A percentile compares a stretch with the other conserved stretches of the same genome.
phyloP scores from a whole-genome alignment of 1,139 yeast genomes.

The Lizanozyma gosingica region DNA sequence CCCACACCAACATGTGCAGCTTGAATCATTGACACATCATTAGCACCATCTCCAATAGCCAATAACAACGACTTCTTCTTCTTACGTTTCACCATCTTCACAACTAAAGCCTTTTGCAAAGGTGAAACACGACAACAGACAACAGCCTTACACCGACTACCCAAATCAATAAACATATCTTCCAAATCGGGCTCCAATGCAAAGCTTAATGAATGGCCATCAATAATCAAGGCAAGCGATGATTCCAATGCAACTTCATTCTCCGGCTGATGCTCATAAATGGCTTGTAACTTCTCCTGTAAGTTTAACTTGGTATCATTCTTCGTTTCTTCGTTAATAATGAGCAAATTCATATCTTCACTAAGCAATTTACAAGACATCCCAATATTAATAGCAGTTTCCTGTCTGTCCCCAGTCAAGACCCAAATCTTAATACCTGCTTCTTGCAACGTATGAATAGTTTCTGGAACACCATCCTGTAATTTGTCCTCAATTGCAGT shows the following conservation, averaged over 20 bases:
- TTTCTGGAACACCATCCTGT: slow-evolving; percentile 98
- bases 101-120: slow-evolving; percentile 92
- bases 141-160: slow-evolving; percentile 86
- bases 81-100: slow-evolving; percentile 79
- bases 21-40: slow-evolving; percentile 97
- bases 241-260: slow-evolving; percentile 61
- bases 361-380: slow-evolving; percentile 92
- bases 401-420: slow-evolving; percentile 95
- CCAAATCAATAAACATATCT: slow-evolving; percentile 69
- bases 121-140: slow-evolving; percentile 98
- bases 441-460: slow-evolving; percentile 86
- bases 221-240: slow-evolving; percentile 82
- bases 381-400: slow-evolving; percentile 98
- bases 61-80: slow-evolving; percentile 64
- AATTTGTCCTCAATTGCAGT: slow-evolving; percentile 97
- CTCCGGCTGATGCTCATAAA: slow-evolving; percentile 50
- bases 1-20: slow-evolving; percentile 99
- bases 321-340: slow-evolving; percentile 78
- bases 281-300: slow-evolving; percentile 66
- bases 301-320: slow-evolving; percentile 68
- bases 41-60: slow-evolving; percentile 98
- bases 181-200: slow-evolving; percentile 82
- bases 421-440: slow-evolving; percentile 99
- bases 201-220: slow-evolving; percentile 80
- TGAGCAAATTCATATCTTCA: slow-evolving; percentile 91